Conservation (phyloP, 352 stramenopile genomes). For the Halophytophthora polymorphica region DNA sequence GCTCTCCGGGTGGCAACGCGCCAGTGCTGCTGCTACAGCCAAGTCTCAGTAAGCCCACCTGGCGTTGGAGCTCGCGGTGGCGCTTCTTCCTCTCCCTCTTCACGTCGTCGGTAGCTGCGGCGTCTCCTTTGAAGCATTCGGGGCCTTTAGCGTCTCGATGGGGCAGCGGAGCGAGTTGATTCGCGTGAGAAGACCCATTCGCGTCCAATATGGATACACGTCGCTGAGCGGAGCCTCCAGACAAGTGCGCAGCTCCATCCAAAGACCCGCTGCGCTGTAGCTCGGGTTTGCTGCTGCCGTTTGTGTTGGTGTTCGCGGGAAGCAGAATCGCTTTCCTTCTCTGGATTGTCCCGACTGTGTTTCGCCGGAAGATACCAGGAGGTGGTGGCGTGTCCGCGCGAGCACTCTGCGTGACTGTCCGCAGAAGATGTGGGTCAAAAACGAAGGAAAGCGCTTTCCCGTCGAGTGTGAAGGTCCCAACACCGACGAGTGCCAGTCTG, state of each 20-base stretch:
- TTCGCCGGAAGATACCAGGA: conserved; percentile 10
- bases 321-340: no score
- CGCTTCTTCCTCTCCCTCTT: conserved; percentile 8
- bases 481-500: conserved; percentile 24
- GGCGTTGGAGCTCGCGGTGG: conserved; percentile 3
- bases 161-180: no score
- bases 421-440: conserved; percentile 41
- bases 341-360: no score
- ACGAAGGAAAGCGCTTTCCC: conserved; percentile 40
- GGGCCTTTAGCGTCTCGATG: no score
- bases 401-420: conserved; percentile 7
- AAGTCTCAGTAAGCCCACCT: background rate
- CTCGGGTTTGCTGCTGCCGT: no score
- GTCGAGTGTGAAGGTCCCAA: conserved; percentile 43
- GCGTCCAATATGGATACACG: no score
- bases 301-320: no score
- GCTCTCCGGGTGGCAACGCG: background rate
- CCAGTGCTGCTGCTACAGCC: conserved; percentile 8
- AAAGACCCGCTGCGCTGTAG: no score
- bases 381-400: conserved; percentile 9
- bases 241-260: no score
- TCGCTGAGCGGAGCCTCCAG: no score
- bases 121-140: conserved; percentile 8
- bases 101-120: background rate
- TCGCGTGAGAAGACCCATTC: no score